Percentiles rank a stretch among this genome's conserved stretches.
phyloP scores from a whole-genome alignment of 441 rosid genomes.

The Viola pubescens region DNA sequence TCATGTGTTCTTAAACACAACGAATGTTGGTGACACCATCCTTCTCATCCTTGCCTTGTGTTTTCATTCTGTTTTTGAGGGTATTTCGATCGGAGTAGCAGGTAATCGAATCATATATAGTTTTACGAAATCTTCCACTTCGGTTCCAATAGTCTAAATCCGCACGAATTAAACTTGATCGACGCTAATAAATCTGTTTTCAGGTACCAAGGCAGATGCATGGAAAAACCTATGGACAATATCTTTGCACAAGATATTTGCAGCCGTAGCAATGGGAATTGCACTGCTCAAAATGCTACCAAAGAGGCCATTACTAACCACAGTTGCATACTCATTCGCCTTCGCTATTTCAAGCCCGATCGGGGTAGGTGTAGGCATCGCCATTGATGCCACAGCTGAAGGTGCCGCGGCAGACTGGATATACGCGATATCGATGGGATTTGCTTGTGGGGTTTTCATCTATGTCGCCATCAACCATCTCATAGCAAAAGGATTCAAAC shows the following conservation, averaged over 20 bases:
- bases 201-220: constrained; percentile 48
- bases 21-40: constrained; percentile 52
- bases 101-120: constrained; percentile 26
- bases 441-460: constrained; percentile 71
- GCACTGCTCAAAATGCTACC: constrained; percentile 73
- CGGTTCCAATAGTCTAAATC: not conserved
- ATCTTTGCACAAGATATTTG: constrained; percentile 64
- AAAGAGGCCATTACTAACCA: constrained; percentile 46
- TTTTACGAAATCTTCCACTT: not conserved
- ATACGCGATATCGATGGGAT: constrained; percentile 63
- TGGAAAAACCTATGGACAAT: constrained; percentile 84
- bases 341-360: constrained; percentile 70
- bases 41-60: constrained; percentile 61
- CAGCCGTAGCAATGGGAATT: constrained; percentile 79
- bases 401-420: constrained; percentile 58
- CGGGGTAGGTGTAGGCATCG: constrained; percentile 67
- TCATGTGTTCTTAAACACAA: constrained; percentile 32
- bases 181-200: no score
- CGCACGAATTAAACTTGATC: no score
- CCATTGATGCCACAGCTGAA: constrained; percentile 62
- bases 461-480: constrained; percentile 74
- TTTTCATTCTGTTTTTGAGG: constrained; percentile 79
- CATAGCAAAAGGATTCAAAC: constrained; percentile 52
- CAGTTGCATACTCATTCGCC: constrained; percentile 50
- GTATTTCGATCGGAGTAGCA: constrained; percentile 68